Evolutionary conservation across 2,329 filamentous ascomycete genomes (phyloP).

Genomic region (Parastagonospora nodorum): DNA sequence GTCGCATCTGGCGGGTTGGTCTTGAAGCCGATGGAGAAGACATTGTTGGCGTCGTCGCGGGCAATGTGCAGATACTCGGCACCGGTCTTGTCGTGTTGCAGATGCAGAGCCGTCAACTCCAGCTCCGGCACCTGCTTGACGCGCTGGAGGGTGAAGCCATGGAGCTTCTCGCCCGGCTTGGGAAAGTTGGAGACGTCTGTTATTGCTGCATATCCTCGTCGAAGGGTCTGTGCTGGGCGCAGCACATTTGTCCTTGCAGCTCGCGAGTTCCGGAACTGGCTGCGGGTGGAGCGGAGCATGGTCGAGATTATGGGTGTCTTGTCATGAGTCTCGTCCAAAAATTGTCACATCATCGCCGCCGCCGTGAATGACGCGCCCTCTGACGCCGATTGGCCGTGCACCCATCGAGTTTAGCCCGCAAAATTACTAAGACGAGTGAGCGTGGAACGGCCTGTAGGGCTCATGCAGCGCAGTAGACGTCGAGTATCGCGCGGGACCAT

Average conservation of each 20-base stretch:
- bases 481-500: constrained; percentile 6
- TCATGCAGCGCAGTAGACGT: constrained; percentile 4
- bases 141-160: constrained; percentile 90
- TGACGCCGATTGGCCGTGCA: constrained; percentile 25
- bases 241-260: constrained; percentile 11
- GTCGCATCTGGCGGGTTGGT: constrained; percentile 97
- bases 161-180: constrained; percentile 79
- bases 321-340: too few species aligned
- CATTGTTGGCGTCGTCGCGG: constrained; percentile 96
- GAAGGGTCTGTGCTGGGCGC: constrained; percentile 13
- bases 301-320: constrained; percentile 8
- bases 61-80: constrained; percentile 96
- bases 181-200: constrained; percentile 78
- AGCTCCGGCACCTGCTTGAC: constrained; percentile 93
- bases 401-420: constrained; percentile 20
- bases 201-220: constrained; percentile 63
- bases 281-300: constrained; percentile 46
- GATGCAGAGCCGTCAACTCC: constrained; percentile 85
- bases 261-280: constrained; percentile 32
- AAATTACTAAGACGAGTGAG: constrained; percentile 23
- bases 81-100: constrained; percentile 93
- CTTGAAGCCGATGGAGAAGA: constrained; percentile 99
- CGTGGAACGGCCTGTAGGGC: constrained; percentile 11
- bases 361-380: constrained; percentile 16
- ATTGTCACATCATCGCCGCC: too few species aligned